Evolutionary conservation across 306 rosid species (phyloP).

Genomic region (Cicer cuneatum): DNA sequence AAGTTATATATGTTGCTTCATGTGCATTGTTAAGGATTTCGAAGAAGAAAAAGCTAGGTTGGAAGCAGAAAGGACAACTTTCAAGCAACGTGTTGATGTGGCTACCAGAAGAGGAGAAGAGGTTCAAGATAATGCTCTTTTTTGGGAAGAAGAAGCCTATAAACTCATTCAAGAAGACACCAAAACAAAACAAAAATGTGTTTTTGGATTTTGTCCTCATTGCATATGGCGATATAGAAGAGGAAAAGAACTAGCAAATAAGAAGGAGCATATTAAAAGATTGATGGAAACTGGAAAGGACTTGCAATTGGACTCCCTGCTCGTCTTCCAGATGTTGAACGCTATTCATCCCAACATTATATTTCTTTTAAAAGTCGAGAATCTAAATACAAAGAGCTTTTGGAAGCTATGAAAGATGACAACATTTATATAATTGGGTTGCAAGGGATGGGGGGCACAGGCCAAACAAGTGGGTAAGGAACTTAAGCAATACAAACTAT

Average conservation of each 20-base stretch:
- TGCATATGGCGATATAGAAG: not conserved
- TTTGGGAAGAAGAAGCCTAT: not conserved
- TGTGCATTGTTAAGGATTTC: not conserved
- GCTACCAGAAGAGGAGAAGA: not conserved
- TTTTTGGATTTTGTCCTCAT: constrained; percentile 8
- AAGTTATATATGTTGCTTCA: not conserved
- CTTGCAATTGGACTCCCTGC: constrained; percentile 9
- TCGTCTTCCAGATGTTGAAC: not conserved
- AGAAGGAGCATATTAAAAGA: not conserved
- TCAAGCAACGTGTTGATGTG: not conserved
- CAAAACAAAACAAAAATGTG: not conserved
- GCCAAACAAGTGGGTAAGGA: constrained; percentile 11
- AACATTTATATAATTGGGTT: constrained; percentile 15
- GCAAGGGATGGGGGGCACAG: constrained; percentile 36
- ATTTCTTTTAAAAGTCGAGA: constrained; percentile 2
- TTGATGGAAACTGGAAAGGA: rapidly evolving
- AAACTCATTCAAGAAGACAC: constrained; percentile 11
- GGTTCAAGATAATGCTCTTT: rapidly evolving
- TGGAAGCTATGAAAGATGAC: constrained; percentile 5
- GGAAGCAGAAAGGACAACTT: not conserved
- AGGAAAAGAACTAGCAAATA: constrained; percentile 9
- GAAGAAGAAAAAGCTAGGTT: not conserved
- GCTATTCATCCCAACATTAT: not conserved
- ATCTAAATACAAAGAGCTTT: not conserved
- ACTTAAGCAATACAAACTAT: not conserved